These are phyloP conservation scores for Luffa acutangula DNA, from an alignment of 306 rosid genomes.

Conservation along the genomic window DNA sequence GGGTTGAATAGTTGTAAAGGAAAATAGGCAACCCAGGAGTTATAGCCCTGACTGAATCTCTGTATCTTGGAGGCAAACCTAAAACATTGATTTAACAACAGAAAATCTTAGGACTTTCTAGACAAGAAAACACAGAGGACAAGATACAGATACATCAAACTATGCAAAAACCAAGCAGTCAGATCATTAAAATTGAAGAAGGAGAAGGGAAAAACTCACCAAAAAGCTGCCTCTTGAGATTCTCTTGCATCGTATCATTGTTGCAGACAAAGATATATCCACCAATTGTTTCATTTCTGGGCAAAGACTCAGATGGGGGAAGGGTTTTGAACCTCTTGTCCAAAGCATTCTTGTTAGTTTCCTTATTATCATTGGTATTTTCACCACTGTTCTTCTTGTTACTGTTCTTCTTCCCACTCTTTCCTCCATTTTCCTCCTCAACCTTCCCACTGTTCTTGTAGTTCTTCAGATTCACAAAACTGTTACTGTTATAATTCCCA, in stretches of 20 bases:
- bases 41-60: constrained; percentile 86
- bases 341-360: constrained; percentile 23
- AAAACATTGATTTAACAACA: background rate
- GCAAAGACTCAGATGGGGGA: constrained; percentile 75
- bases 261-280: constrained; percentile 95
- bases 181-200: background rate
- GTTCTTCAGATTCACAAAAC: constrained; percentile 31
- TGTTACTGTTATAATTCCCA: constrained; percentile 15
- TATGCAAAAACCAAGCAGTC: background rate
- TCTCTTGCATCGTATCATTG: constrained; percentile 94
- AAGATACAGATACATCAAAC: background rate
- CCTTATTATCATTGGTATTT: constrained; percentile 37
- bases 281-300: constrained; percentile 68
- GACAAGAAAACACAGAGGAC: background rate
- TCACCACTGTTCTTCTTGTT: constrained; percentile 17
- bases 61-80: constrained; percentile 91
- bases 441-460: constrained; percentile 33
- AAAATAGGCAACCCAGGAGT: constrained; percentile 96
- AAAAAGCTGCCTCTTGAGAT: constrained; percentile 79
- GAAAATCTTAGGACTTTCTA: background rate
- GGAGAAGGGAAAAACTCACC: constrained; percentile 25
- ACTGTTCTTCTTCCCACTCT: constrained; percentile 20
- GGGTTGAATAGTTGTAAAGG: constrained; percentile 92
- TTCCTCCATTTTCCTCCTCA: constrained; percentile 37
- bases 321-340: constrained; percentile 81